Evolutionary conservation across 306 rosid genomes (phyloP).

Genomic region (Glycyrrhiza uralensis): DNA sequence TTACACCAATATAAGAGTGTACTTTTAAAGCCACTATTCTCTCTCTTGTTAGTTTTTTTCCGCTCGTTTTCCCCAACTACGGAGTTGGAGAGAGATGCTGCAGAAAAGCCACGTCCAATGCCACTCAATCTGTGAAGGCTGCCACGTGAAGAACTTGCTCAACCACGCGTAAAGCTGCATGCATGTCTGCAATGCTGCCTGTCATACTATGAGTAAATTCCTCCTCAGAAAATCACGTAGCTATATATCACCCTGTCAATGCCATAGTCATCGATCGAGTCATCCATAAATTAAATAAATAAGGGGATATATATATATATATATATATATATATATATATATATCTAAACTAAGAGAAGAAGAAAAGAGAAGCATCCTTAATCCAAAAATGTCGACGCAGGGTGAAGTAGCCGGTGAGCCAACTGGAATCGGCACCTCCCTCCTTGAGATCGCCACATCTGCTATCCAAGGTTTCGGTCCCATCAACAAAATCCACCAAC

Average conservation of each 20-base stretch:
- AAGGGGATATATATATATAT: not conserved
- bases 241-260: not conserved
- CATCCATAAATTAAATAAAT: not conserved
- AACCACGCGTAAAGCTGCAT: conserved; percentile 57
- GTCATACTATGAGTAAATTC: not conserved
- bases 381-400: conserved; percentile 29
- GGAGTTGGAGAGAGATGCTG: too few species aligned
- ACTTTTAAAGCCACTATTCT: too few species aligned
- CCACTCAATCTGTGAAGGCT: not conserved
- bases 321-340: not conserved
- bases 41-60: too few species aligned
- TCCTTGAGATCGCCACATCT: conserved; percentile 59
- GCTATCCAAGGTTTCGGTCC: conserved; percentile 66
- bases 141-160: conserved; percentile 12
- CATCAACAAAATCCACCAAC: conserved; percentile 76
- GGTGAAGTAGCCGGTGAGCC: conserved; percentile 49
- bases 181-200: conserved; percentile 34
- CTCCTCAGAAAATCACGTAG: not conserved
- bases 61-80: too few species aligned
- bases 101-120: conserved; percentile 31
- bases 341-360: not conserved
- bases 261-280: not conserved
- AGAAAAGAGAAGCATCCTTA: not conserved
- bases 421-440: conserved; percentile 37
- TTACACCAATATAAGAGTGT: too few species aligned